Conservation (phyloP, 2,329 filamentous ascomycete species). For the Epichloe hybrida region DNA sequence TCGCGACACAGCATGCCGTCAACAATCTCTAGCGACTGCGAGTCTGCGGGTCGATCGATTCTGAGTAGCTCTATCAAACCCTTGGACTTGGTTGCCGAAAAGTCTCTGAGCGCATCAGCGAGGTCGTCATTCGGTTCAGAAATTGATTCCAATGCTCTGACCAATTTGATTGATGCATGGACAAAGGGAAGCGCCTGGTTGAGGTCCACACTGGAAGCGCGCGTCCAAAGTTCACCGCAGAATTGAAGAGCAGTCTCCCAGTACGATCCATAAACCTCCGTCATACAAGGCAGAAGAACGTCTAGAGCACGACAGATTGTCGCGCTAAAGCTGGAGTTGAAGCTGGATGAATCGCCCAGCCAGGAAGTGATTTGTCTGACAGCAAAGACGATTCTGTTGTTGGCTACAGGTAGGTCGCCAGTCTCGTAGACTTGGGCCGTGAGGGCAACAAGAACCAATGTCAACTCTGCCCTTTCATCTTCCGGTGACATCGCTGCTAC, state of each 20-base stretch:
- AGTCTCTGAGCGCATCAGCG: conserved; percentile 54
- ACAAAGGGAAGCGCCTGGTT: conserved; percentile 47
- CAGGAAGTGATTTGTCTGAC: conserved; percentile 65
- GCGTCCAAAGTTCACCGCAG: conserved; percentile 43
- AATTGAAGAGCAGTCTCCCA: conserved; percentile 58
- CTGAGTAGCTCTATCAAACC: conserved; percentile 53
- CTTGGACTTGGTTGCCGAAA: conserved; percentile 38
- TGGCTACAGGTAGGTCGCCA: conserved; percentile 41
- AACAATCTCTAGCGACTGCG: conserved; percentile 61
- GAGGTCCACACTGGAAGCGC: conserved; percentile 25
- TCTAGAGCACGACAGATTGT: conserved; percentile 44
- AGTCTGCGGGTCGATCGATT: conserved; percentile 26
- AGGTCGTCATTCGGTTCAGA: conserved; percentile 77
- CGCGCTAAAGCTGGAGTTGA: conserved; percentile 31
- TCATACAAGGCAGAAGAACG: conserved; percentile 56
- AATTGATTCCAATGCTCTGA: conserved; percentile 46
- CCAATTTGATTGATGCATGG: conserved; percentile 60
- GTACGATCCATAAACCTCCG: conserved; percentile 75
- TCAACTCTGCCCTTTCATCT: conserved; percentile 30
- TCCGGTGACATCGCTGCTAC: conserved; percentile 34
- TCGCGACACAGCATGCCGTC: conserved; percentile 61
- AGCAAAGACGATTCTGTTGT: conserved; percentile 67
- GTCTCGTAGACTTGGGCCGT: conserved; percentile 37
- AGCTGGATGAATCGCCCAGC: conserved; percentile 38
- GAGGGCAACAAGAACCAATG: conserved; percentile 40